A percentile compares a stretch with the other conserved stretches of the same genome.
These are phyloP conservation scores for Cyberlindnera bimundalis DNA, from an alignment of 805 yeast species.

Conservation along the genomic window DNA sequence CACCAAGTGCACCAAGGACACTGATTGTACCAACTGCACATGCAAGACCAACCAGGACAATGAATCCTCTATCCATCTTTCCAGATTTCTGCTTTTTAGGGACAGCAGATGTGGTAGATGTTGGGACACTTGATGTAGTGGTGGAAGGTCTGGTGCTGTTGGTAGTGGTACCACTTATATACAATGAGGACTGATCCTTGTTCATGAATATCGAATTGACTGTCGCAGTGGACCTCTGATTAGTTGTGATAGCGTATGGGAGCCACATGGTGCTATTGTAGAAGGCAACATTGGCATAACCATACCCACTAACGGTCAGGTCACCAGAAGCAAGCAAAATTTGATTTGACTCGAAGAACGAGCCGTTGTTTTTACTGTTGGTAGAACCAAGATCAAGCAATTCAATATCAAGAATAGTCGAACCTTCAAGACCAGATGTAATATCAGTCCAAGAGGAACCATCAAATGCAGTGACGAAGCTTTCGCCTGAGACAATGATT, in stretches of 20 bases:
- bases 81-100: constrained; percentile 13
- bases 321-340: constrained; percentile 58
- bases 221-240: constrained; percentile 22
- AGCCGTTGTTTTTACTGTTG: constrained; percentile 31
- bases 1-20: constrained; percentile 40
- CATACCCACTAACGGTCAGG: constrained; percentile 46
- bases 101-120: constrained; percentile 17
- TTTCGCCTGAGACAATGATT: constrained; percentile 39
- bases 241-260: constrained; percentile 52
- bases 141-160: constrained; percentile 19
- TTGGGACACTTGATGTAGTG: constrained; percentile 19
- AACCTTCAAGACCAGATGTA: constrained; percentile 32
- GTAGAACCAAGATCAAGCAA: constrained; percentile 35
- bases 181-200: constrained; percentile 34
- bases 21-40: constrained; percentile 52
- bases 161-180: constrained; percentile 27
- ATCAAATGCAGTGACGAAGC: constrained; percentile 37
- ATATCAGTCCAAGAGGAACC: constrained; percentile 47
- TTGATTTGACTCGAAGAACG: constrained; percentile 41
- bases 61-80: constrained; percentile 50
- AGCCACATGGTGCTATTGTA: constrained; percentile 66
- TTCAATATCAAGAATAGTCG: constrained; percentile 44
- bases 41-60: constrained; percentile 67
- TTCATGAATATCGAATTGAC: constrained; percentile 34
- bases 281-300: constrained; percentile 56